phyloP scores from a whole-genome alignment of 257 asterid genomes.

The Cinchona pubescens region DNA sequence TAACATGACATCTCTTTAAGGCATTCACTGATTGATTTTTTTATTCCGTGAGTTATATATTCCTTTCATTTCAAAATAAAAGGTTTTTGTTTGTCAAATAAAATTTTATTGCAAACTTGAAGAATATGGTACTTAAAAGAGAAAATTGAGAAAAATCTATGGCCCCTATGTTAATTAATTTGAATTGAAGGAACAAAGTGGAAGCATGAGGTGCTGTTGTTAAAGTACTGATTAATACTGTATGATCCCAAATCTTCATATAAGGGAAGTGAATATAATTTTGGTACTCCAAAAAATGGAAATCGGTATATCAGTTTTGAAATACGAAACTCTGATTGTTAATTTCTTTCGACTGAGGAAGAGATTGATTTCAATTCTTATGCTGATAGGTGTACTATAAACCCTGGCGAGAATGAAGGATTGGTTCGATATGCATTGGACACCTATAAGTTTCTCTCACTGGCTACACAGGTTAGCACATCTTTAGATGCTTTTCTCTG shows the following conservation, averaged over 20 bases:
- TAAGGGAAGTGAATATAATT: neutral
- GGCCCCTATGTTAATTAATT: neutral
- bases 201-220: too few relatives aligned
- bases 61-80: neutral
- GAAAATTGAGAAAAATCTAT: neutral
- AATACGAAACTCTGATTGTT: neutral
- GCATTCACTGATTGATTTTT: neutral
- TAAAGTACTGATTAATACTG: neutral
- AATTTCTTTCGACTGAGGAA: neutral
- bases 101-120: neutral
- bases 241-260: neutral
- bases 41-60: neutral
- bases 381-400: conserved; percentile 82
- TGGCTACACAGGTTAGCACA: conserved; percentile 79
- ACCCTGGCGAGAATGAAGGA: conserved; percentile 97
- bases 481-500: conserved; percentile 1
- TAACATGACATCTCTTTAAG: neutral
- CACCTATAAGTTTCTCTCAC: conserved; percentile 69
- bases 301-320: neutral
- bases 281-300: neutral
- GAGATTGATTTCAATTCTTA: neutral
- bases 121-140: neutral
- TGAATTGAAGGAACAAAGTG: neutral
- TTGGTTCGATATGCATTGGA: conserved; percentile 93
- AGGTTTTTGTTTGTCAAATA: neutral